Evolutionary conservation across 768 basidiomycete genomes (phyloP).

Genomic region (Gelatoporia subvermispora): DNA sequence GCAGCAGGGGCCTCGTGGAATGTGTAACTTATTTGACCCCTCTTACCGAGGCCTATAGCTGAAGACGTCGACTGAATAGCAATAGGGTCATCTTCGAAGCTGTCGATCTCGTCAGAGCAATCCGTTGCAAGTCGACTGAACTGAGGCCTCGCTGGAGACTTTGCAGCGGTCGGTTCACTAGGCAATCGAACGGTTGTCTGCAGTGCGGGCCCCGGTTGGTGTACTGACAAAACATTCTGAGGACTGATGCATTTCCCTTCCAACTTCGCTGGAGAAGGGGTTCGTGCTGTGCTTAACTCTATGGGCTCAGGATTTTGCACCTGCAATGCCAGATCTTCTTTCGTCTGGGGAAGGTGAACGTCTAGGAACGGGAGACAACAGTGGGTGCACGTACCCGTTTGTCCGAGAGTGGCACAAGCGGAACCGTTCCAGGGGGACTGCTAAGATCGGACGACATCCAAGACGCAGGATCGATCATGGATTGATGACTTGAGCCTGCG

Average conservation of each 20-base stretch:
- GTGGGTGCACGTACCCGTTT: not conserved
- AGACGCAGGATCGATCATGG: conserved; percentile 26
- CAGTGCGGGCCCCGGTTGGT: not conserved
- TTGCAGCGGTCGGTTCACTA: no score
- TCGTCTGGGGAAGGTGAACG: no score
- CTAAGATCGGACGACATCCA: conserved; percentile 22
- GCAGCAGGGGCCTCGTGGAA: not conserved
- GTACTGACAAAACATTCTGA: conserved; percentile 1
- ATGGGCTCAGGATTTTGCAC: no score
- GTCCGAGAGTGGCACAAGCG: conserved; percentile 18
- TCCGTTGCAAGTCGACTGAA: conserved; percentile 20
- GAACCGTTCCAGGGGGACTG: conserved; percentile 17
- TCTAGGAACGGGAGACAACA: no score
- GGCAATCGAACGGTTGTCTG: not conserved
- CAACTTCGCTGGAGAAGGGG: no score
- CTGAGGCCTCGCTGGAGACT: conserved; percentile 6
- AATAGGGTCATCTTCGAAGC: conserved; percentile 14
- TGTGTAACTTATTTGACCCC: conserved; percentile 3
- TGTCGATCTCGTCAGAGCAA: conserved; percentile 22
- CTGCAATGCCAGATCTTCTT: no score
- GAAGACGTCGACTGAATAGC: not conserved
- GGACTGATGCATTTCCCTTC: no score
- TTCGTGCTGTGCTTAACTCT: no score
- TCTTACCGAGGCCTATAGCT: conserved; percentile 10
- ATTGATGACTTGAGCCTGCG: conserved; percentile 13